Evolutionary conservation across 345 rosid genomes (phyloP), one percentile per base, ranked within the genome.

Genomic region (Erysimum cheiranthoides): DNA sequence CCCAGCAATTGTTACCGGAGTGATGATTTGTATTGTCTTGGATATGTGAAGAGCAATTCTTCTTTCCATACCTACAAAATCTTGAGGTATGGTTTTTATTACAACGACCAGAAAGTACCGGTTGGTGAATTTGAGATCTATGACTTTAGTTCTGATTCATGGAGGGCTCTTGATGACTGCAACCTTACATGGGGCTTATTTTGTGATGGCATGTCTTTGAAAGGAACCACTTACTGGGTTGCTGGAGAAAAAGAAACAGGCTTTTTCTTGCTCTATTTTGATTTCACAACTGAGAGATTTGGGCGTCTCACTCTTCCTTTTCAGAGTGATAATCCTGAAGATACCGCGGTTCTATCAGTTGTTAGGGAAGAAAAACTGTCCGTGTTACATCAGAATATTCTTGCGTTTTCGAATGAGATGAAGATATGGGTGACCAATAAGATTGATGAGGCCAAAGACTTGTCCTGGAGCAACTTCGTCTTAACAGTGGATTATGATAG

Each of bases 261-360:
- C 0, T 1, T n/a, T 28, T 27, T 30, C 31, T 3, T 66, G 36
- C 30, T 32, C 4, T 0, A 0, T 6, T 66, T 67, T 51, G 60
- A 67, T 51, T 67, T 67, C 21, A 21, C 34, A 4, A 18, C 3
- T 0, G 60, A 67, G 60, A 67, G 13, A 50, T 67, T 67, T 21
- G 21, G 14, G 11, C 28, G 61, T 51, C 18, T 67, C 2, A 11
- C 43, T 65, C 43, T 47, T 65, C 43, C 43, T 1, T 65, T 14
- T 47, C 10, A 47, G 54, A 45, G 53, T 2, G 1, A 3, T 3
- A 0, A 46, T 10, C 0, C 0, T 6, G 12, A 12, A 3, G 59
- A 34, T 35, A 32, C 4, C 0, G 8, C 1, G 10, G 27, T 30
- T 9, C 35, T 67, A 1, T 67, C 49, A 8, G 61, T 27, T 9